phyloP scores from a whole-genome alignment of 441 rosid species.

The Biscutella auriculata region DNA sequence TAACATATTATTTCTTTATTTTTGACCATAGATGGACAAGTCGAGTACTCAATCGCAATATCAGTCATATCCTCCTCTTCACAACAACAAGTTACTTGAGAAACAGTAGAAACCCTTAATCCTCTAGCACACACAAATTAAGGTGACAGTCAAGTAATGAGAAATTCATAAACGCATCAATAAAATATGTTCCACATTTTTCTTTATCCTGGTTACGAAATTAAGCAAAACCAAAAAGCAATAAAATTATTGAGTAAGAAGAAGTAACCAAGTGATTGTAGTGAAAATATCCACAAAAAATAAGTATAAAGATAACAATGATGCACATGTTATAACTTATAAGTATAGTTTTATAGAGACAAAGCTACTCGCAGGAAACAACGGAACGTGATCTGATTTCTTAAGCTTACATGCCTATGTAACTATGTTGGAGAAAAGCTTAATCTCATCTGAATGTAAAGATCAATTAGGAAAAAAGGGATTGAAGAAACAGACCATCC shows the following conservation, averaged over 20 bases:
- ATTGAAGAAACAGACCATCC: constrained; percentile 29
- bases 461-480: not conserved
- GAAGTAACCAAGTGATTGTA: not conserved
- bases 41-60: constrained; percentile 66
- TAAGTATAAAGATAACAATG: not conserved
- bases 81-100: constrained; percentile 7
- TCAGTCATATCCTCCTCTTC: constrained; percentile 86
- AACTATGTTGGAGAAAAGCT: not conserved
- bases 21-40: constrained; percentile 46
- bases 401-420: not conserved
- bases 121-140: not conserved
- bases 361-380: not conserved
- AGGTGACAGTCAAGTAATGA: not conserved
- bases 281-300: not conserved
- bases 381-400: not conserved
- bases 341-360: not conserved
- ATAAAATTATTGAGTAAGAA: not conserved
- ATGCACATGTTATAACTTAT: not conserved
- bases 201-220: not conserved
- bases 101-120: not conserved
- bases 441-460: not conserved
- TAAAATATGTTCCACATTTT: not conserved
- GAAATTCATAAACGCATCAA: not conserved
- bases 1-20: too few species aligned
- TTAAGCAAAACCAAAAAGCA: not conserved